Evolutionary conservation across 805 yeast species (phyloP), one percentile per base, ranked within the genome.

Genomic region (Starmerella scarabaei): DNA sequence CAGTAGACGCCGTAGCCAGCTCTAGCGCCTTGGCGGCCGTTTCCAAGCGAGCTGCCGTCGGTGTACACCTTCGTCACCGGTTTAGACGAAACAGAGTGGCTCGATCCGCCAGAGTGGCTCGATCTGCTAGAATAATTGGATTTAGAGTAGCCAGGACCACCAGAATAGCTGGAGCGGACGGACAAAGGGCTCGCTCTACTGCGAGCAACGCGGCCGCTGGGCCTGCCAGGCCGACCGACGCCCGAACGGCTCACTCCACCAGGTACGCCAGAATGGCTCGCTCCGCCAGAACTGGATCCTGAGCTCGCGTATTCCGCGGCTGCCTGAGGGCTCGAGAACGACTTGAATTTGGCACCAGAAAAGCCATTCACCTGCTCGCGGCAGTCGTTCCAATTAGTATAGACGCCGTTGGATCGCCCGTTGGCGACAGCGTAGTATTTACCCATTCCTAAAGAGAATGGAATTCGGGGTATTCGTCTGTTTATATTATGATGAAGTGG

Each of bases 1-100:
- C 69, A 82, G 55, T 62, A 83, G 0, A 80, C 80, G 19, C 94
- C 96, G 52, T 71, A 75, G 0, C 96, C 95, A 0, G 78, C 75
- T 3, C 50, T 41, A 1, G 69, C 63, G 7, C 49, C 48, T 0
- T 37, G 34, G 17, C 53, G 61, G 0, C 84, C 85, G 50, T 79
- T 78, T 4, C 71, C 68, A 8, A 75, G 61, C 0, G 77, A 65
- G 0, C 93, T 80, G 0, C 95, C 96, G 58, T 85, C 96, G 17
- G 83, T 77, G 52, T 71, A 85, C 0, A 83, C 26, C 9, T 11
- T 7, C 26, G 26, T 23, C 26, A 11, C 11, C 7, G 9, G 9
- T 11, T 23, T 23, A 11, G 9, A 7, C 7, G 9, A 11, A 11
- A 7, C 11, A 7, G 26, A 23, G 9, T 11, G 7, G 7, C 26